Base-by-base conservation (phyloP, 306 rosid species). In the Fragaria iinumae region DNA sequence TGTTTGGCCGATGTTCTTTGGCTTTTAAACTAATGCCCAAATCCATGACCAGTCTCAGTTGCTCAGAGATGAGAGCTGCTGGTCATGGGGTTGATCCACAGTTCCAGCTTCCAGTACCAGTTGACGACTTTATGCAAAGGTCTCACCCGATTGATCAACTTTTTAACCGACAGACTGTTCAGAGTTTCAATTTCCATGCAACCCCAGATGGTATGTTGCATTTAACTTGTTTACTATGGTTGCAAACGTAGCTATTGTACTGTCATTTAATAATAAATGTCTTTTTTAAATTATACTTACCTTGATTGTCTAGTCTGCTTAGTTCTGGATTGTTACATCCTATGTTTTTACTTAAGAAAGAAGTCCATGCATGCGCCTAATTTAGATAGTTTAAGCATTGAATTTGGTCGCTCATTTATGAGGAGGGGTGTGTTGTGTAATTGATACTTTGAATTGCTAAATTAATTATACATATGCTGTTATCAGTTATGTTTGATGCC, bases 91-190 rank as follows among this genome's bases (percentile, higher is more conserved):
- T 95, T 59, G 99, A 95, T 75, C 85, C 95, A 77, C 98, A 91
- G 84, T 95, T 92, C 80, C 98, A 88, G 86, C 92, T 89, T 78
- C 97, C 97, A 71, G 87, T 95, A 71, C 87, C 91, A 9, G 99
- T 95, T 72, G 98, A 95, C 79, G 99, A 95, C 85, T 95, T 95
- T 80, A 95, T 95, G 99, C 99, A 90, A 85, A 89, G 96, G 81
- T 83, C 99, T 55, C 92, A 86, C 80, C 85, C 90, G 59, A 91
- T 87, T 7, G 93, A 95, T 78, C 89, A 88, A 72, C 89, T 92
- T 50, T 90, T 92, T 77, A 92, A 85, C 79, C 82, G 91, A 81
- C 90, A 89, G 20, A 86, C 81, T 81, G 80, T 95, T 79, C 93
- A 83, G 75, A 89, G 86, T 89, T 95, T 92, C 83, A 89, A 82